Evolutionary conservation across 1,284 basidiomycete genomes (phyloP).

Genomic region (Ceratobasidium sp.): DNA sequence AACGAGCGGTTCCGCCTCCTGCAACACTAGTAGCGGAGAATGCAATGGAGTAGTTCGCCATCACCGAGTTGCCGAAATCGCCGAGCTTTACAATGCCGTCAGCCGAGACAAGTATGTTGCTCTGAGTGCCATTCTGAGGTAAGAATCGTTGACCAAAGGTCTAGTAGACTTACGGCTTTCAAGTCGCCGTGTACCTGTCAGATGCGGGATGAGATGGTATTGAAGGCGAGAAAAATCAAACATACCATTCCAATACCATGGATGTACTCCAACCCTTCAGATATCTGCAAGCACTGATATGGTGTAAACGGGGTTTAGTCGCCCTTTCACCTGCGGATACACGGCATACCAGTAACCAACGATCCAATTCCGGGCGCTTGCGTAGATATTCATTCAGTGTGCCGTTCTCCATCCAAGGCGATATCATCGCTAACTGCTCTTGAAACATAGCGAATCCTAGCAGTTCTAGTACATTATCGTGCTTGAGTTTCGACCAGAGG

Average conservation of each 20-base stretch:
- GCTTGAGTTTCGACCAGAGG: conserved; percentile 25
- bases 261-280: conserved; percentile 10
- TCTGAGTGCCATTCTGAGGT: background rate
- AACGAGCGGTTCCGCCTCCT: conserved; percentile 13
- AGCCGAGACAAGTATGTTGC: conserved; percentile 5
- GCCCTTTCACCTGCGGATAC: background rate
- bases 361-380: background rate
- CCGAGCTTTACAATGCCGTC: conserved; percentile 6
- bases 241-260: conserved; percentile 2
- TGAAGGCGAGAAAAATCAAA: no score
- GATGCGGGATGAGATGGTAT: background rate
- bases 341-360: background rate
- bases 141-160: no score
- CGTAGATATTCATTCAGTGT: conserved; percentile 1
- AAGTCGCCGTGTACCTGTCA: conserved; percentile 13
- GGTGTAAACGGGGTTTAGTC: background rate
- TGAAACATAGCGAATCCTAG: conserved; percentile 13
- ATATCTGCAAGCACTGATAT: conserved; percentile 13
- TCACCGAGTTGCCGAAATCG: conserved; percentile 23
- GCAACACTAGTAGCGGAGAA: background rate
- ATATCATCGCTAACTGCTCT: conserved; percentile 22
- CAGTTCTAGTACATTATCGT: conserved; percentile 13
- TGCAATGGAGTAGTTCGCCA: background rate
- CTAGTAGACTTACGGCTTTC: background rate
- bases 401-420: conserved; percentile 30